Base-by-base conservation (phyloP, 768 basidiomycete genomes). In the Amyloporia xantha region DNA sequence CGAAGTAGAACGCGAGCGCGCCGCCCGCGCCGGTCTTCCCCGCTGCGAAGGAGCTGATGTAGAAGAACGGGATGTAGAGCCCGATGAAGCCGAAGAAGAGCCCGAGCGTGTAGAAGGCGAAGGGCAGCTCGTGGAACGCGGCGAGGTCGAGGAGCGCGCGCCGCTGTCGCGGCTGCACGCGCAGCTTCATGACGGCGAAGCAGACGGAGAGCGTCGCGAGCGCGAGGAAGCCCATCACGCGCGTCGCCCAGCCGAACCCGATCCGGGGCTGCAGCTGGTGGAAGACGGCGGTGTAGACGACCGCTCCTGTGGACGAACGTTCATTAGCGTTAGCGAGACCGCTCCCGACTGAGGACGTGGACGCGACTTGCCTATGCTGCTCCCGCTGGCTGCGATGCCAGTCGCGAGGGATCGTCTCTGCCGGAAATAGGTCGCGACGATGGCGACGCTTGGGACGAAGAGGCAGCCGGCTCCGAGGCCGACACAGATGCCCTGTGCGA, bases 261-360 rank as follows among this genome's bases (percentile, higher is more conserved):
- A 51, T 30, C 11, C 79, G 13, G 73, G 66, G 3, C 54, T 41
- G 53, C 46, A 68, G 51, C 20, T 73, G 66, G 33, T 72, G 68
- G 58, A 86, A 84, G 19, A 86, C 66, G 20, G 77, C 69, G 2
- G 84, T 83, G 12, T 81, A 59, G 15, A 75, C 78, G 24, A 38
- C 23, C 5, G n/a, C 35, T 12, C 46, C 35, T 37, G 30, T 21
- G 36, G 24, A 19, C 4, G n/a, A n/a, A n/a, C n/a, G n/a, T n/a
- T n/a, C n/a, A n/a, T n/a, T n/a, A n/a, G n/a, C n/a, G n/a, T n/a
- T n/a, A n/a, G n/a, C n/a, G n/a, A n/a, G n/a, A n/a, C n/a, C n/a
- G n/a, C n/a, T n/a, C n/a, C n/a, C n/a, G n/a, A n/a, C n/a, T n/a
- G n/a, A n/a, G n/a, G n/a, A n/a, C n/a, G n/a, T n/a, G n/a, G n/a